A percentile compares a stretch with the other conserved stretches of the same genome.
Conservation (phyloP, 257 asterid species). For the Cruciata laevipes region DNA sequence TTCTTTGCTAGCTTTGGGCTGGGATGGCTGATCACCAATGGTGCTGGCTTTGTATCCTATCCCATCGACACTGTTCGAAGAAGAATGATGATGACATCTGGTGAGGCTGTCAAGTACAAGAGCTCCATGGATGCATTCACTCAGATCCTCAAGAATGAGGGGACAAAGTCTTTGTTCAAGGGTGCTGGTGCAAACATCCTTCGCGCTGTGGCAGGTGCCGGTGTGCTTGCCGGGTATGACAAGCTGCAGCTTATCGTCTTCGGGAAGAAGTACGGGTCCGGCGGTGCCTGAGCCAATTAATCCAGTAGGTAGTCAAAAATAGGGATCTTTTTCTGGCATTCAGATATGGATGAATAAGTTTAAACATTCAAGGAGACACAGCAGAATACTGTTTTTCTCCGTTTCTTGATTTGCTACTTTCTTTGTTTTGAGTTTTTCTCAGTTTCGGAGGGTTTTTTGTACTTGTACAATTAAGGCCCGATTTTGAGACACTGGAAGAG, state of each 20-base stretch:
- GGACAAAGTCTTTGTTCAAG: slow-evolving; percentile 38
- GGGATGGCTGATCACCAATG: slow-evolving; percentile 37
- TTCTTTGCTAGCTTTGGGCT: slow-evolving; percentile 40
- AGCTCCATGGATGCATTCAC: slow-evolving; percentile 35
- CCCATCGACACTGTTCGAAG: slow-evolving; percentile 41
- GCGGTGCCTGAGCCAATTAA: slow-evolving; percentile 27
- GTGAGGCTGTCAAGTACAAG: slow-evolving; percentile 40
- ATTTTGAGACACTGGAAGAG: slow-evolving; percentile 3
- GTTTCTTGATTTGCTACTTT: neutral
- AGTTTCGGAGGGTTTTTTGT: neutral
- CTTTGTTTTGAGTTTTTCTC: slow-evolving; percentile 11
- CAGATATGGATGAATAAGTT: slow-evolving; percentile 6
- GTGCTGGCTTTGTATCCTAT: slow-evolving; percentile 42
- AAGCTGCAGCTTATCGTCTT: slow-evolving; percentile 29
- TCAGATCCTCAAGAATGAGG: slow-evolving; percentile 39
- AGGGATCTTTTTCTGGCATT: slow-evolving; percentile 11
- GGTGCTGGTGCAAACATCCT: slow-evolving; percentile 44
- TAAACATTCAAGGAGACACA: neutral
- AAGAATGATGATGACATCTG: slow-evolving; percentile 49
- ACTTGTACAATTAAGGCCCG: slow-evolving; percentile 1
- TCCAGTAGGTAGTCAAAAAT: neutral
- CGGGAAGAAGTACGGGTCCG: slow-evolving; percentile 40
- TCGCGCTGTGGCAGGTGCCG: slow-evolving; percentile 40
- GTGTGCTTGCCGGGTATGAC: slow-evolving; percentile 42
- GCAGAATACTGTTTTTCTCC: neutral